These are phyloP conservation scores for Mytilinidion resinicola DNA, from an alignment of 495 filamentous ascomycete species.

Conservation along the genomic window DNA sequence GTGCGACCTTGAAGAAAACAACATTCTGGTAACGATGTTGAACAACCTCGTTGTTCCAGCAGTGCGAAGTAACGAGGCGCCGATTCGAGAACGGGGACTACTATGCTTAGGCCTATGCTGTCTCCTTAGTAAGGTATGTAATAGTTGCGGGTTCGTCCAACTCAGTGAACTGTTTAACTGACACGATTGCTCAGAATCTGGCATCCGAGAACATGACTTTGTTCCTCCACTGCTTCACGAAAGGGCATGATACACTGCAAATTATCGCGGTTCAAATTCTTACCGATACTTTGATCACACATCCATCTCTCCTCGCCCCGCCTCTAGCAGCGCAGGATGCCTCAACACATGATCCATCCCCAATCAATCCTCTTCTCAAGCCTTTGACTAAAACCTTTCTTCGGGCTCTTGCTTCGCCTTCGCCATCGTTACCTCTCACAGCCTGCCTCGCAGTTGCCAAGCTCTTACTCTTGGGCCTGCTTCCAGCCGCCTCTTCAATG, in stretches of 20 bases:
- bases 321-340: not conserved
- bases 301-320: conserved; percentile 62
- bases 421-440: conserved; percentile 56
- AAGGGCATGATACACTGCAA: conserved; percentile 84
- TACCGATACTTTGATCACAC: conserved; percentile 85
- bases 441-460: conserved; percentile 79
- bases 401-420: conserved; percentile 64
- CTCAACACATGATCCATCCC: conserved; percentile 33
- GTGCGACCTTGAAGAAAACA: conserved; percentile 77
- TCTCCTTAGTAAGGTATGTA: conserved; percentile 73
- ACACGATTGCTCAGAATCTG: conserved; percentile 50
- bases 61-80: conserved; percentile 85
- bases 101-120: conserved; percentile 85
- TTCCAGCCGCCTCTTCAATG: conserved; percentile 42
- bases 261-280: conserved; percentile 85
- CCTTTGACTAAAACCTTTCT: conserved; percentile 70
- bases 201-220: conserved; percentile 89
- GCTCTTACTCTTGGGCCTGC: conserved; percentile 66
- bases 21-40: conserved; percentile 83
- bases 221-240: conserved; percentile 92
- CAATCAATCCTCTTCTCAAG: conserved; percentile 43
- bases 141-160: not conserved
- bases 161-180: not conserved
- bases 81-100: conserved; percentile 83
- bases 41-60: conserved; percentile 96